phyloP scores from a whole-genome alignment of 306 rosid species.

The Gynostemma pentaphyllum region DNA sequence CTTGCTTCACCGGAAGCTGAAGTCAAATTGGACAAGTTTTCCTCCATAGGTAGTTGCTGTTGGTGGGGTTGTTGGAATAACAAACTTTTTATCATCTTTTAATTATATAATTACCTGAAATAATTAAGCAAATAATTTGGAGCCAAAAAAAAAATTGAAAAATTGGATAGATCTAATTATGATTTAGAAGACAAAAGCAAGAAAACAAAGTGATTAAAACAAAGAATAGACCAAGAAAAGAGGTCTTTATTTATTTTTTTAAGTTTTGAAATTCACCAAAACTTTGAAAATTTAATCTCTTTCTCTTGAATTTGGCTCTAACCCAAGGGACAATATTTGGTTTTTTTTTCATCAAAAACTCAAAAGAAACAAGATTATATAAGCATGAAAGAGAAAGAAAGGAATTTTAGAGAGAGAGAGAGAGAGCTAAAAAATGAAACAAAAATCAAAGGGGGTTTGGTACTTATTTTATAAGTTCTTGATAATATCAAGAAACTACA shows the following conservation, averaged over 20 bases:
- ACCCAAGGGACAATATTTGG: conserved; percentile 70
- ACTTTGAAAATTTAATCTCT: conserved; percentile 24
- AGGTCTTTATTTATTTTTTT: neutral
- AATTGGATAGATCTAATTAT: neutral
- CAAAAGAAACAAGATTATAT: conserved; percentile 26
- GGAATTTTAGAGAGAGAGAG: too few relatives aligned
- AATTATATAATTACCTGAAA: neutral
- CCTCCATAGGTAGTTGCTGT: conserved; percentile 44
- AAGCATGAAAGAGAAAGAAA: conserved; percentile 16
- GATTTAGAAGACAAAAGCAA: neutral
- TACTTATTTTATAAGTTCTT: conserved; percentile 19
- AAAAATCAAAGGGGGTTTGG: conserved; percentile 25
- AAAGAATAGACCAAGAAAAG: conserved; percentile 8
- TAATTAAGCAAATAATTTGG: neutral
- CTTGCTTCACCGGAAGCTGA: conserved; percentile 92
- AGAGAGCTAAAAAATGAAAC: conserved; percentile 14
- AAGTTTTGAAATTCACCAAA: neutral
- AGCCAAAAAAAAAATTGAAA: too few relatives aligned
- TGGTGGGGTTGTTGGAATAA: conserved; percentile 39
- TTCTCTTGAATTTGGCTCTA: conserved; percentile 50
- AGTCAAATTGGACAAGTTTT: conserved; percentile 83
- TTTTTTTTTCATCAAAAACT: conserved; percentile 27
- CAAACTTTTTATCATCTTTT: conserved; percentile 44
- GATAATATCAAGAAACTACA: conserved; percentile 49
- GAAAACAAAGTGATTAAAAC: neutral